phyloP scores from a whole-genome alignment of 106 monocot genomes.

The Dendrobium nobile region DNA sequence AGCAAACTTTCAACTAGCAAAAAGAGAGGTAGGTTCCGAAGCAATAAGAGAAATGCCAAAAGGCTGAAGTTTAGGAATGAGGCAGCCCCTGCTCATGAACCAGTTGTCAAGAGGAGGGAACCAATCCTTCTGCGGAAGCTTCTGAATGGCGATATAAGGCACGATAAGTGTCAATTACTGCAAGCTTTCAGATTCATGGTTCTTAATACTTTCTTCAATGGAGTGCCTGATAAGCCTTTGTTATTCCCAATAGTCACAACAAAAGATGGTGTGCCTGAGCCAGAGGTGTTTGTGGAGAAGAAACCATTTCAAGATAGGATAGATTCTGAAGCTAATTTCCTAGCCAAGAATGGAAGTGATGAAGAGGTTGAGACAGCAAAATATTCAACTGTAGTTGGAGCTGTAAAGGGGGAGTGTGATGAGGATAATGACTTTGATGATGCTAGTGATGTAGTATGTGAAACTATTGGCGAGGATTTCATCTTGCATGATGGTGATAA shows the following conservation, averaged over 20 bases:
- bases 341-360: background rate
- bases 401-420: background rate
- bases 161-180: constrained; percentile 58
- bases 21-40: constrained; percentile 26
- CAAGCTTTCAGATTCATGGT: constrained; percentile 80
- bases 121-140: constrained; percentile 82
- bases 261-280: constrained; percentile 13
- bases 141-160: constrained; percentile 58
- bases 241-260: constrained; percentile 40
- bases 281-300: background rate
- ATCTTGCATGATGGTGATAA: background rate
- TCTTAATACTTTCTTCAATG: constrained; percentile 72
- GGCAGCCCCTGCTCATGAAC: background rate
- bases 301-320: background rate
- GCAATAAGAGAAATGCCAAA: constrained; percentile 28
- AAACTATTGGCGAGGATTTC: background rate
- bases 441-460: background rate
- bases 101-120: constrained; percentile 22
- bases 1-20: constrained; percentile 6
- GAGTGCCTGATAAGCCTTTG: constrained; percentile 41
- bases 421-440: background rate
- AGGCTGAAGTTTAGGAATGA: constrained; percentile 25
- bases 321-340: background rate
- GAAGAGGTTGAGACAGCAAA: constrained; percentile 2
- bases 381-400: background rate